Evolutionary conservation across 257 asterid species (phyloP).

Genomic region (Oldenlandia corymbosa): DNA sequence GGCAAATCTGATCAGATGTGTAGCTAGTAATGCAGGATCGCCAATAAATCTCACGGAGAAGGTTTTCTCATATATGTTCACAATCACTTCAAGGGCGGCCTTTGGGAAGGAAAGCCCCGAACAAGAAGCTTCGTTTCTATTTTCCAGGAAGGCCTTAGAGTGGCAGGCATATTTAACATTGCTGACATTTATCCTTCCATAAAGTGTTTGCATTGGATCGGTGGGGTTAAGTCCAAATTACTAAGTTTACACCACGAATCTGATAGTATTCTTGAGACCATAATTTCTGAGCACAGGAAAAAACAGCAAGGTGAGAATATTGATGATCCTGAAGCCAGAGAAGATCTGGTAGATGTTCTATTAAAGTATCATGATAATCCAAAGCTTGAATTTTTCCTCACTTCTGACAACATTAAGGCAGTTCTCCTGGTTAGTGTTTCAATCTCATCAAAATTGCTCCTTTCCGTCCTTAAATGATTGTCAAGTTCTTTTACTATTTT

Average conservation of each 20-base stretch:
- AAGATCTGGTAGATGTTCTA: conserved; percentile 22
- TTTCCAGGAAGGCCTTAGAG: conserved; percentile 1
- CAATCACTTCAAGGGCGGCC: conserved; percentile 17
- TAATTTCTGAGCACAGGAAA: conserved; percentile 22
- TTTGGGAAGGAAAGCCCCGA: conserved; percentile 21
- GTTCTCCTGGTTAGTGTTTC: conserved; percentile 20
- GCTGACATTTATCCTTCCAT: conserved; percentile 20
- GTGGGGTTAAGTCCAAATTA: conserved; percentile 22
- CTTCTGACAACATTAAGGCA: conserved; percentile 14
- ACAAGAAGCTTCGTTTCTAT: conserved; percentile 14
- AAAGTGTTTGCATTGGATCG: conserved; percentile 15
- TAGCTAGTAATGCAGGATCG: conserved; percentile 16
- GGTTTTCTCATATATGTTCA: conserved; percentile 6
- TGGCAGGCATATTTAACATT: conserved; percentile 16
- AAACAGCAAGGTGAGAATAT: too few relatives aligned
- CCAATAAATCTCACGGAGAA: conserved; percentile 26
- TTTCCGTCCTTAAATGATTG: too few relatives aligned
- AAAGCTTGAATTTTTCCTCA: conserved; percentile 9
- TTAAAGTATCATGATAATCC: conserved; percentile 9
- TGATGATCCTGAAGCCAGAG: too few relatives aligned
- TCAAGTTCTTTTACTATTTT: too few relatives aligned
- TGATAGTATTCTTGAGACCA: conserved; percentile 23
- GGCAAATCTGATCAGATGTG: background rate
- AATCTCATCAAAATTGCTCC: too few relatives aligned
- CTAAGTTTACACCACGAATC: conserved; percentile 12